A percentile compares a stretch with the other conserved stretches of the same genome.
Conservation (phyloP, 345 rosid genomes). For the Acer negundo region DNA sequence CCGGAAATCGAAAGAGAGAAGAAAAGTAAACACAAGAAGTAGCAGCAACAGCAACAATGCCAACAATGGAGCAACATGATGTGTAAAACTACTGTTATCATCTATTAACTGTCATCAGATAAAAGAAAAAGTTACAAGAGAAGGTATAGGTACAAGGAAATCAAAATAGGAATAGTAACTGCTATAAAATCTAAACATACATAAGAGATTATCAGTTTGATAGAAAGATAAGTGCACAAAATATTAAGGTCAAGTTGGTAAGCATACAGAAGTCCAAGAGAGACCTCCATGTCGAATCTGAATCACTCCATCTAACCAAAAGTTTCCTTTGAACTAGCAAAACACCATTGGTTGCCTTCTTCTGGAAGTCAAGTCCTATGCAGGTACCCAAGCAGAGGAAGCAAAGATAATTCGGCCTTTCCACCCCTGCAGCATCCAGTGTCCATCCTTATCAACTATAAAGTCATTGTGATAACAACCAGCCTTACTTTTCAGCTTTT, state of each 20-base stretch:
- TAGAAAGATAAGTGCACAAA: neutral
- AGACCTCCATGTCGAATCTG: neutral
- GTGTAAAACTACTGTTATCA: neutral
- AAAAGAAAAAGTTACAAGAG: neutral
- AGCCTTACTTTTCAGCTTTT: conserved; percentile 42
- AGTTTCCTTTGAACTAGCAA: neutral
- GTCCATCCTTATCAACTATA: conserved; percentile 47
- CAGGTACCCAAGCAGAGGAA: conserved; percentile 68
- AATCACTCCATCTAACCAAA: neutral
- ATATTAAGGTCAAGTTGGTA: neutral
- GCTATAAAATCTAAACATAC: neutral
- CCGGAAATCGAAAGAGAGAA: no score
- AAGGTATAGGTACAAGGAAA: neutral
- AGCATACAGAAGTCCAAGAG: neutral
- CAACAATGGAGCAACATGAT: neutral
- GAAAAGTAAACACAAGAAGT: no score
- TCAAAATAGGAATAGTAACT: neutral
- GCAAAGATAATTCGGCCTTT: conserved; percentile 72
- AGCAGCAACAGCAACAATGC: neutral
- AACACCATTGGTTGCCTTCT: conserved; percentile 17
- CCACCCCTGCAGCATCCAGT: conserved; percentile 87
- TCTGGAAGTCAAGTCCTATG: conserved; percentile 22
- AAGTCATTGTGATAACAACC: conserved; percentile 51
- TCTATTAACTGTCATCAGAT: neutral
- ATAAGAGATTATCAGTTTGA: neutral